Evolutionary conservation across 148 eudicot species (phyloP), one percentile per base, ranked within the genome.

Genomic region (Heliosperma pusillum): DNA sequence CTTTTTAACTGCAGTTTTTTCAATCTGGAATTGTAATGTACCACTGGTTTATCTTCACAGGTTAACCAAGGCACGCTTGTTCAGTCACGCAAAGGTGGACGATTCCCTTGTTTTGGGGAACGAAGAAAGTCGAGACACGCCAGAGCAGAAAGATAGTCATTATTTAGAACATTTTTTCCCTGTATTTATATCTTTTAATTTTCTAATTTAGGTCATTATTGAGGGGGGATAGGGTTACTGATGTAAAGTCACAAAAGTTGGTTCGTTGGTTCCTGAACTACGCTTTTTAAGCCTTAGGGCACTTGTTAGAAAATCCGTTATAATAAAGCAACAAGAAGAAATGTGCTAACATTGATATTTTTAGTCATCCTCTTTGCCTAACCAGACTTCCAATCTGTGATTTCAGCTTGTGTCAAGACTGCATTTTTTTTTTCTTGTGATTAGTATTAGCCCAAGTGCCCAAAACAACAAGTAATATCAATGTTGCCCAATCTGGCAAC

Each of bases 31-130:
- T 50, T 42, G 42, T 71, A 63, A 44, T 77, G 67, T n/a, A 15
- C 7, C 22, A 25, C 29, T 26, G 17, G 47, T 44, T 22, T 47
- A 30, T 66, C 5, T 64, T 53, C 69, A 72, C 86, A 93, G 95
- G 90, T 83, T 50, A 85, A 83, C 76, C 90, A 84, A 73, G 82
- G 87, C 68, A 72, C 81, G 21, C 86, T 82, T 21, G 80, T 78
- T 44, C 83, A 77, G 70, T 44, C 85, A 25, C 84, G 68, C 42
- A 89, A 73, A 80, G 85, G 89, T n/a, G 83, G 85, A 9, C 76
- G 83, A 6, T 90, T 90, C 81, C 82, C 83, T 33, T 94, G 89
- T 85, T 86, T 94, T 66, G 90, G 89, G 22, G 91, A 87, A 79
- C 77, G 93, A 70, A 86, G 80, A 36, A 89, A 84, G 85, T 36